Conservation (phyloP, 2,329 filamentous ascomycete species). For the Colletotrichum sp. region DNA sequence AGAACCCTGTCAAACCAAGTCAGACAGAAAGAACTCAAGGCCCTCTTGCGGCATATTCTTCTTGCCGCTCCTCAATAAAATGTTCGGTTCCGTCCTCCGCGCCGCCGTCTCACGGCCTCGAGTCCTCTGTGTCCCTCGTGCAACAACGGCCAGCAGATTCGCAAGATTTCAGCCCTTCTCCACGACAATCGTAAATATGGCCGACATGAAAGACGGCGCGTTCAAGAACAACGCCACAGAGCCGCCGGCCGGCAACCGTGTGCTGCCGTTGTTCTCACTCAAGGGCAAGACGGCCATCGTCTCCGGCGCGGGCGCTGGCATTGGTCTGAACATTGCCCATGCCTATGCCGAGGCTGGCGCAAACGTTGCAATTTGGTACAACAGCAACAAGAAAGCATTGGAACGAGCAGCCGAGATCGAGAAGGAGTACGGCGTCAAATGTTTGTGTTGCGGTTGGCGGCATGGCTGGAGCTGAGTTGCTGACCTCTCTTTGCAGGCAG, state of each 20-base stretch:
- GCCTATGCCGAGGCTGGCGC: slow-evolving; percentile 73
- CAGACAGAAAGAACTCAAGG: background rate
- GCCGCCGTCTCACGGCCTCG: slow-evolving; percentile 12
- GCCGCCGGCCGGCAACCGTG: slow-evolving; percentile 49
- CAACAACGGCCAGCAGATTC: background rate
- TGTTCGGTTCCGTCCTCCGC: slow-evolving; percentile 15
- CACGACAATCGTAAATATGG: slow-evolving; percentile 32
- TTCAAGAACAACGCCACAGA: slow-evolving; percentile 65
- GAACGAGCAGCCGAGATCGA: slow-evolving; percentile 68
- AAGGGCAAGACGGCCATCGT: slow-evolving; percentile 74
- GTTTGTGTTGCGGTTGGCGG: slow-evolving; percentile 44
- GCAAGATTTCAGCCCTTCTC: slow-evolving; percentile 16
- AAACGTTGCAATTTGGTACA: slow-evolving; percentile 76
- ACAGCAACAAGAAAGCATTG: slow-evolving; percentile 69
- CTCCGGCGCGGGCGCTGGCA: slow-evolving; percentile 69
- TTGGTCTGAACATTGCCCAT: slow-evolving; percentile 69
- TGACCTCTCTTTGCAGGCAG: slow-evolving; percentile 44
- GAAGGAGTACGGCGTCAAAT: slow-evolving; percentile 70
- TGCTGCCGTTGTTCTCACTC: slow-evolving; percentile 72
- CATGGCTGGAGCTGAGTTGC: background rate
- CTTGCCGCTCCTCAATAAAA: slow-evolving; percentile 7
- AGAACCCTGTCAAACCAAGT: slow-evolving; percentile 9
- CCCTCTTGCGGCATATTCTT: slow-evolving; percentile 13
- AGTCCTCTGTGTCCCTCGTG: slow-evolving; percentile 1
- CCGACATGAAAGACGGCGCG: slow-evolving; percentile 48